A percentile compares a stretch with the other conserved stretches of the same genome.
Evolutionary conservation across 108 stramenopile species (phyloP).

Genomic region (Nitzschia sp.): DNA sequence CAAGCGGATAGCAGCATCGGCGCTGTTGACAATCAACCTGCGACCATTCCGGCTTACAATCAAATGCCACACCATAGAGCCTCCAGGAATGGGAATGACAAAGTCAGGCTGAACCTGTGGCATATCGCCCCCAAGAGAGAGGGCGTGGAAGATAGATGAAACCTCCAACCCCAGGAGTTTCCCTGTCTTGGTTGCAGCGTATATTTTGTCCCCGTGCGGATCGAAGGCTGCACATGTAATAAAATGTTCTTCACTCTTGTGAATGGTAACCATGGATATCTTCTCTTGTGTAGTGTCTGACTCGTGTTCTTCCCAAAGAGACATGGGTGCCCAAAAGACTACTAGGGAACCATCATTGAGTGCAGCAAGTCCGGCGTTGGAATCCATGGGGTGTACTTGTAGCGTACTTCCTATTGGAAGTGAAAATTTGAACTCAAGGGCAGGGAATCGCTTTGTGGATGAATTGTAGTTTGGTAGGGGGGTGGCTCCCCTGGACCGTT

Average conservation of each 20-base stretch:
- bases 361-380: slow-evolving; percentile 54
- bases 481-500: neutral
- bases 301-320: slow-evolving; percentile 38
- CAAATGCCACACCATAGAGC: slow-evolving; percentile 55
- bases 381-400: slow-evolving; percentile 61
- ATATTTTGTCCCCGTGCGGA: slow-evolving; percentile 58
- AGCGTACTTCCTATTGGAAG: slow-evolving; percentile 50
- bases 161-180: slow-evolving; percentile 57
- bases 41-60: slow-evolving; percentile 65
- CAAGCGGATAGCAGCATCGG: slow-evolving; percentile 69
- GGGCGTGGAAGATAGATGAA: slow-evolving; percentile 10
- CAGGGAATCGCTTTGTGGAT: slow-evolving; percentile 33
- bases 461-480: slow-evolving; percentile 11
- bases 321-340: slow-evolving; percentile 49
- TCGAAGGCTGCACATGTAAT: slow-evolving; percentile 65
- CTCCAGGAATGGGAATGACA: slow-evolving; percentile 54
- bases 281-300: neutral
- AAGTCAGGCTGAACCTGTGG: slow-evolving; percentile 34
- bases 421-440: slow-evolving; percentile 49
- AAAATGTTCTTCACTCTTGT: slow-evolving; percentile 20
- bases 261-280: slow-evolving; percentile 19
- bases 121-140: neutral
- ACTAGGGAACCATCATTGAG: slow-evolving; percentile 64
- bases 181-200: slow-evolving; percentile 66
- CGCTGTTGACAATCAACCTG: slow-evolving; percentile 61